These are phyloP conservation scores for Corymbia citriodora DNA, from an alignment of 441 rosid genomes.

Conservation along the genomic window DNA sequence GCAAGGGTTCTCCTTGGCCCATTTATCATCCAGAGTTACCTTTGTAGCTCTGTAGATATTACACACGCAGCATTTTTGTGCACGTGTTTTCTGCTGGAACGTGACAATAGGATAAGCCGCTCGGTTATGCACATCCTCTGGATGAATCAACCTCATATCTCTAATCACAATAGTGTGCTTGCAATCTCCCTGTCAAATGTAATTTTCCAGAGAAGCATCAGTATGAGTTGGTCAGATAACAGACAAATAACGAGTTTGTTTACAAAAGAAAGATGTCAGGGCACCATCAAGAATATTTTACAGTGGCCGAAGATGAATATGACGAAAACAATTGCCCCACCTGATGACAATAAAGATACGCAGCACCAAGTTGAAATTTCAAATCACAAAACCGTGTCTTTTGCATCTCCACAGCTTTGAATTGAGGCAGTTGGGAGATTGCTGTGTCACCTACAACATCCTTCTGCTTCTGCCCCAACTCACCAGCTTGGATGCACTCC, in stretches of 20 bases:
- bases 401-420: constrained; percentile 55
- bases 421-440: constrained; percentile 44
- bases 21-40: constrained; percentile 56
- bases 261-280: neutral
- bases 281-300: neutral
- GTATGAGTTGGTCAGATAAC: neutral
- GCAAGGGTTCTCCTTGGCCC: constrained; percentile 70
- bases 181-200: constrained; percentile 65
- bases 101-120: constrained; percentile 57
- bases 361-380: constrained; percentile 78
- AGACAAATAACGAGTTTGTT: neutral
- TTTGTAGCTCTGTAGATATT: constrained; percentile 52
- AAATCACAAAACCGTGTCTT: constrained; percentile 57
- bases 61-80: constrained; percentile 68
- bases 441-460: constrained; percentile 33
- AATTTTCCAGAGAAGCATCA: neutral
- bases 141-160: constrained; percentile 81
- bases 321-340: constrained; percentile 18
- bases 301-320: neutral
- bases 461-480: constrained; percentile 51
- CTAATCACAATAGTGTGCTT: constrained; percentile 72
- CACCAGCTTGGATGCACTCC: constrained; percentile 62
- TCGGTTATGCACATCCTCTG: constrained; percentile 57
- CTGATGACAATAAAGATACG: constrained; percentile 88
- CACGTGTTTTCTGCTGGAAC: constrained; percentile 39